Percentiles rank a stretch among this genome's conserved stretches.
Conservation (phyloP, 1,139 yeast species). For the Kodamaea fungicola region DNA sequence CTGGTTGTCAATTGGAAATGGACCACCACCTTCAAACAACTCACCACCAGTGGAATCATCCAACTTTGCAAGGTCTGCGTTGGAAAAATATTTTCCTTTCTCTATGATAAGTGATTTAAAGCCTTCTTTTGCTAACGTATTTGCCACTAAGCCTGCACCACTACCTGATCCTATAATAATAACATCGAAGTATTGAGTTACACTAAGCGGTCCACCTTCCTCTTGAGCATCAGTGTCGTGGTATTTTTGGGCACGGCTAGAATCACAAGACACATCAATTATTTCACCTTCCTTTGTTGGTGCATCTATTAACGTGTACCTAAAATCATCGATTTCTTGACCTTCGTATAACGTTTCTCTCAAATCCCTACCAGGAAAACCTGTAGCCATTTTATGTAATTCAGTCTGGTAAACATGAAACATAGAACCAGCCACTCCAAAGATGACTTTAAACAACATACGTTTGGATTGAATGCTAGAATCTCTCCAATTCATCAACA, state of each 20-base stretch:
- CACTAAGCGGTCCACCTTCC: slow-evolving; percentile 29
- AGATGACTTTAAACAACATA: slow-evolving; percentile 25
- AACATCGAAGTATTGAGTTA: slow-evolving; percentile 39
- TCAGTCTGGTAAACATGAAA: slow-evolving; percentile 27
- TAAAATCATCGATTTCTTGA: slow-evolving; percentile 22
- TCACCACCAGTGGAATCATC: slow-evolving; percentile 37
- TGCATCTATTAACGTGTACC: slow-evolving; percentile 29
- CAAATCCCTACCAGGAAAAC: slow-evolving; percentile 30
- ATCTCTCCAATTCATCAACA: slow-evolving; percentile 36
- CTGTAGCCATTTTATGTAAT: slow-evolving; percentile 30
- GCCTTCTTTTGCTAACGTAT: slow-evolving; percentile 46
- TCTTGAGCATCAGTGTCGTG: not conserved
- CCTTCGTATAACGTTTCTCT: slow-evolving; percentile 11
- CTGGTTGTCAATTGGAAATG: slow-evolving; percentile 30
- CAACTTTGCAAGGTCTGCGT: slow-evolving; percentile 31
- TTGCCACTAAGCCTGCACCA: slow-evolving; percentile 57
- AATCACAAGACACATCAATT: slow-evolving; percentile 18
- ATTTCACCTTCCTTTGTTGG: slow-evolving; percentile 30
- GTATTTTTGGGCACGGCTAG: too few relatives aligned
- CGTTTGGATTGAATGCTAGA: slow-evolving; percentile 30
- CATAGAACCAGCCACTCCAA: slow-evolving; percentile 20
- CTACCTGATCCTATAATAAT: slow-evolving; percentile 55
- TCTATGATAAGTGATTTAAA: slow-evolving; percentile 47
- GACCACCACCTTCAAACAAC: slow-evolving; percentile 43
- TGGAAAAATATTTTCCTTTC: slow-evolving; percentile 46